Base-by-base conservation (phyloP, 306 rosid genomes). In the Adenanthera pavonina region DNA sequence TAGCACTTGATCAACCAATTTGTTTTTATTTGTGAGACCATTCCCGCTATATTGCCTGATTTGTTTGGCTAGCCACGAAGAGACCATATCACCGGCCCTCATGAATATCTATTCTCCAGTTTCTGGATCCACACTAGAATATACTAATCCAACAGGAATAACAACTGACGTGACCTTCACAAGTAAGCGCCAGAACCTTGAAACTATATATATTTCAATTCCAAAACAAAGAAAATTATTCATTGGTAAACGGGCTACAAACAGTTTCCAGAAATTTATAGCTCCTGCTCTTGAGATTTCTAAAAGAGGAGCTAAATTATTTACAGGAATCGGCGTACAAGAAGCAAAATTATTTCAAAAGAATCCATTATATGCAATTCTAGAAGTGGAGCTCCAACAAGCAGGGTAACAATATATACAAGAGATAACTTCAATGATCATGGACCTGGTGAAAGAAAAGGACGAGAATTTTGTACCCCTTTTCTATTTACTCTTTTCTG, bases 381-480 rank as follows among this genome's bases (percentile, higher is more conserved):
- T 84, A 83, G 75, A 67, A 38, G 77, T 71, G 87, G 80, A 67
- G 85, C 86, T 73, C 84, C 59, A 4, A 66, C 35, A 30, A 79
- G 79, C 72, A 71, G 72, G 66, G 48, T 76, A 77, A 84, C 36
- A 80, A 80, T 88, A 88, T 90, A 76, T 88, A 90, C 97, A 90
- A 49, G 82, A 85, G 51, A 48, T 53, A 81, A 85, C 88, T 79
- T 72, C 0, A 2, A 38, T 38, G 36, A 43, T 51, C 77, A 75
- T 34, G 73, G 69, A 60, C 87, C 19, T 36, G 81, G 46, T 5
- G 30, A 80, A 61, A 81, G 69, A 17, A n/a, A 30, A 9, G 14
- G 5, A 11, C 0, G 6, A 10, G 80, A 82, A 88, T 84, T 78
- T 85, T 79, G 66, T 49, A 59, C 68, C 81, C 62, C 48, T 71